Conservation (phyloP, 768 basidiomycete species). For the Boletus sp. region DNA sequence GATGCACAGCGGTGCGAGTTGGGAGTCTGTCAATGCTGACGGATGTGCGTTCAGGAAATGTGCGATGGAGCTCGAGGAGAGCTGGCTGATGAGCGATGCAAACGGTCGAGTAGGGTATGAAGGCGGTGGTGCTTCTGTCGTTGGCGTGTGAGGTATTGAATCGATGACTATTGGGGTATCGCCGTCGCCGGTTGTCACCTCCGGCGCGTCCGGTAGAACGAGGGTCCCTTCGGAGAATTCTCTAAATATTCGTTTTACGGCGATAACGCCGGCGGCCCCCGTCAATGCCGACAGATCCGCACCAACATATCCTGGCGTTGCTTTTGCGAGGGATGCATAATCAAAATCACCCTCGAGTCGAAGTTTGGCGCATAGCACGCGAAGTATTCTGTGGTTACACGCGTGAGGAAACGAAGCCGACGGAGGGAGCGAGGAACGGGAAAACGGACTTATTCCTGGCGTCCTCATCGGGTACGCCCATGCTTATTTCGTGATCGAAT, state of each 20-base stretch:
- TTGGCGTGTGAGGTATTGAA: constrained; percentile 13
- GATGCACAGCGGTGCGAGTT: constrained; percentile 80
- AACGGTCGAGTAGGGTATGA: constrained; percentile 30
- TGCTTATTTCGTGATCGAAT: constrained; percentile 96
- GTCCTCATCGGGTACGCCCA: constrained; percentile 93
- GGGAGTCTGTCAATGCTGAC: constrained; percentile 66
- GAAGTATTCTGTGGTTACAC: constrained; percentile 63
- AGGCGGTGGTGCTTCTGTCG: constrained; percentile 14
- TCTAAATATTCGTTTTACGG: constrained; percentile 94
- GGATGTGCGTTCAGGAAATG: constrained; percentile 90
- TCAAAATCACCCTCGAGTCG: constrained; percentile 87
- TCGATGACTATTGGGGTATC: constrained; percentile 41
- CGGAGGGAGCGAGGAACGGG: too few species aligned
- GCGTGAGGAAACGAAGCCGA: background rate
- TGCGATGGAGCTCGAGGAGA: constrained; percentile 70
- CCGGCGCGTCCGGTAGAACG: constrained; percentile 43
- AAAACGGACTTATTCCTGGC: constrained; percentile 78
- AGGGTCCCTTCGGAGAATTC: constrained; percentile 66
- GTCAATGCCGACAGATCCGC: constrained; percentile 90
- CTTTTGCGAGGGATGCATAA: constrained; percentile 79
- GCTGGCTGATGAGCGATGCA: constrained; percentile 36
- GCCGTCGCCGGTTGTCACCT: constrained; percentile 12
- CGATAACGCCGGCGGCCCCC: constrained; percentile 91
- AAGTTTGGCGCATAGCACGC: constrained; percentile 79
- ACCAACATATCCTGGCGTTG: constrained; percentile 96